A percentile compares a stretch with the other conserved stretches of the same genome.
Conservation (phyloP, 169 alveolate species). For the Eimeria maxima region DNA sequence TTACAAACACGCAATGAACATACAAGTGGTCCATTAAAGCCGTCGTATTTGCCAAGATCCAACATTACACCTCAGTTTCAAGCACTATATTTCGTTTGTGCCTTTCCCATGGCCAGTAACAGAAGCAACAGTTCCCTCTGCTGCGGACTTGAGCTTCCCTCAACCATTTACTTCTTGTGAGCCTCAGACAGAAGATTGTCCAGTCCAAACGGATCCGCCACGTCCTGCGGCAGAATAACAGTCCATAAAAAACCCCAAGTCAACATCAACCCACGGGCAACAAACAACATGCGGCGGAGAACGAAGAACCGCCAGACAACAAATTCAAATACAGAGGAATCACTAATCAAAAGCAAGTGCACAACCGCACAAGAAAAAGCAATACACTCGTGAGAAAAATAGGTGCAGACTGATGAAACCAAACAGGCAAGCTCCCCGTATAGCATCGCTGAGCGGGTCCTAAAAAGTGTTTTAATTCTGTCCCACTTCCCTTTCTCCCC, state of each 20-base stretch:
- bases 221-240: slow-evolving; percentile 85
- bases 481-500: background rate
- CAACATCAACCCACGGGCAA: background rate
- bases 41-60: background rate
- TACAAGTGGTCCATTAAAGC: background rate
- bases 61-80: background rate
- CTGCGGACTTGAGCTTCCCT: background rate
- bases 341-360: too few species aligned
- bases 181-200: slow-evolving; percentile 92
- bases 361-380: too few species aligned
- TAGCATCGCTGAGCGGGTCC: background rate
- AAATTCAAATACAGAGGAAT: too few species aligned
- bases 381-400: too few species aligned
- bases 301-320: background rate
- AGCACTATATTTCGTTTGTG: background rate
- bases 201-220: slow-evolving; percentile 94
- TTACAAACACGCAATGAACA: background rate
- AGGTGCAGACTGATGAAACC: background rate
- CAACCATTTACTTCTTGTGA: slow-evolving; percentile 85
- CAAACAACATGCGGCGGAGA: background rate
- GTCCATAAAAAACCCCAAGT: background rate
- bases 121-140: background rate
- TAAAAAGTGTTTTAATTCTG: background rate
- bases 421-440: background rate
- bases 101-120: background rate